These are phyloP conservation scores for Trametes sp. DNA, from an alignment of 1,284 basidiomycete genomes.

Conservation along the genomic window DNA sequence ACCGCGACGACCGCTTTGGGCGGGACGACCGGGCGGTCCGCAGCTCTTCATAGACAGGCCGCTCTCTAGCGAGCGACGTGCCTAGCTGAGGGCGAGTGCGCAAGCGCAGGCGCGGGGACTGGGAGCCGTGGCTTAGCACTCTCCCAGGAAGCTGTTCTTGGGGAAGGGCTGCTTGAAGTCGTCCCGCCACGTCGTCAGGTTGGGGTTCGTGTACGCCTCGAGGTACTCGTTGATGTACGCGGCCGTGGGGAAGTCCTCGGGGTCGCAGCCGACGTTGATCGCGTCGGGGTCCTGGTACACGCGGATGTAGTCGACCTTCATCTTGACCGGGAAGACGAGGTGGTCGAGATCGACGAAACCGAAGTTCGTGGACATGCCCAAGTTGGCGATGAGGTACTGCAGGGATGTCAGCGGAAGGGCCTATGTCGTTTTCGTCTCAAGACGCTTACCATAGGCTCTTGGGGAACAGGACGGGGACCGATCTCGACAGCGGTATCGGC, in stretches of 20 bases:
- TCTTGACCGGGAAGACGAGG: slow-evolving; percentile 70
- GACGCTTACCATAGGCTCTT: slow-evolving; percentile 76
- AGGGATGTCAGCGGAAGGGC: not conserved
- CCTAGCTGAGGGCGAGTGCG: not conserved
- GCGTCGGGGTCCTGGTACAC: slow-evolving; percentile 77
- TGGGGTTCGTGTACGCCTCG: slow-evolving; percentile 52
- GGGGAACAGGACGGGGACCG: slow-evolving; percentile 41
- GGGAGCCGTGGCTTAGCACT: slow-evolving; percentile 6
- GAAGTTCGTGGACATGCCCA: slow-evolving; percentile 86
- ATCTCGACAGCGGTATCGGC: slow-evolving; percentile 74
- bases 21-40: not conserved
- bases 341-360: slow-evolving; percentile 70
- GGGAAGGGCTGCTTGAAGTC: slow-evolving; percentile 71
- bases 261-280: slow-evolving; percentile 85
- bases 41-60: not conserved
- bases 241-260: slow-evolving; percentile 76
- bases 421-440: not conserved
- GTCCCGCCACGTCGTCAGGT: slow-evolving; percentile 50
- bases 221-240: slow-evolving; percentile 73
- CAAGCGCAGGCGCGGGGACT: not conserved
- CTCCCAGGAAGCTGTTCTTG: slow-evolving; percentile 58
- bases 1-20: not conserved
- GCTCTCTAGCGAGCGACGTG: not conserved
- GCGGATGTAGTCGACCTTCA: slow-evolving; percentile 85
- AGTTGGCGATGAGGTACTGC: slow-evolving; percentile 82